Conservation (phyloP, 139 green algal species). For the Parachlorella kessleri region DNA sequence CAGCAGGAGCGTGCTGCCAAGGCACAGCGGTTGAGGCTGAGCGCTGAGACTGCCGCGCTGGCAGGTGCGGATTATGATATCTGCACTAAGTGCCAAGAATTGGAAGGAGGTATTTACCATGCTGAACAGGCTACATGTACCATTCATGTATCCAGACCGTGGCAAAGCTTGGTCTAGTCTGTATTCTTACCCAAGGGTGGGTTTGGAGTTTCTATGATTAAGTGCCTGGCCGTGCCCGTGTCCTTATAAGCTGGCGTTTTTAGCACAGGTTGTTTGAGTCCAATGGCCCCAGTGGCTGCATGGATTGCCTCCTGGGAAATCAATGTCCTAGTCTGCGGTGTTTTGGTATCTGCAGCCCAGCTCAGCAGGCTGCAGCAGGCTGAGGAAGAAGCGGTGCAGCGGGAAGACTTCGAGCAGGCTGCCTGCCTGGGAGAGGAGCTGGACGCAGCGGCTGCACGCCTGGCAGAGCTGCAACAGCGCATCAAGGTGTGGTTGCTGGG, state of each 20-base stretch:
- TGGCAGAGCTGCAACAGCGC: not conserved
- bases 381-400: not conserved
- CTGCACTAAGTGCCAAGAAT: not conserved
- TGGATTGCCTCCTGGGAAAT: not conserved
- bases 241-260: not conserved
- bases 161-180: too few species aligned
- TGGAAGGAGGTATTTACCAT: not conserved
- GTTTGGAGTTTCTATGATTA: too few species aligned
- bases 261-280: not conserved
- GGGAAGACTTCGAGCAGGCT: not conserved
- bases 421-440: not conserved
- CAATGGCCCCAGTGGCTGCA: not conserved
- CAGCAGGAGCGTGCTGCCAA: not conserved
- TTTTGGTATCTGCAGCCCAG: not conserved
- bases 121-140: not conserved
- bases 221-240: too few species aligned
- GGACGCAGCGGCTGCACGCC: not conserved
- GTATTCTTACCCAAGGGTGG: too few species aligned
- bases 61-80: not conserved
- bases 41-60: not conserved
- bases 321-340: not conserved
- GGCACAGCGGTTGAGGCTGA: not conserved
- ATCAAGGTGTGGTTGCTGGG: not conserved
- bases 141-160: not conserved
- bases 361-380: not conserved